These are phyloP conservation scores for Stygiomarasmius scandens DNA, from an alignment of 1,284 basidiomycete genomes.

Conservation along the genomic window DNA sequence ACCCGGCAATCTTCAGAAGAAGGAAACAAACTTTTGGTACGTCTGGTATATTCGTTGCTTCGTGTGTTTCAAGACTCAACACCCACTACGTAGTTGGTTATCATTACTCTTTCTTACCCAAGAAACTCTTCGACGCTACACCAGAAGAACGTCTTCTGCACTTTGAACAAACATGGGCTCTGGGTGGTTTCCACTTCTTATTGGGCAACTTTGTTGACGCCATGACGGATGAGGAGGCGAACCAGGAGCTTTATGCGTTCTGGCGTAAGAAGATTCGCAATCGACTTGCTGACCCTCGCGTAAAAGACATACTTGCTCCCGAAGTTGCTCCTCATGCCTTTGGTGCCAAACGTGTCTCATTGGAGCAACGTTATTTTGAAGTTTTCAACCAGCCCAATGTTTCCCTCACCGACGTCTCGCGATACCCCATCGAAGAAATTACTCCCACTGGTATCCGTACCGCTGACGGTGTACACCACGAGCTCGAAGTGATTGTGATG, in stretches of 20 bases:
- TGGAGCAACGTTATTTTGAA: constrained; percentile 26
- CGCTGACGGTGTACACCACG: constrained; percentile 22
- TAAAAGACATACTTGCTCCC: constrained; percentile 28
- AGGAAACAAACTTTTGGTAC: no score
- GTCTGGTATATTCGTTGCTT: no score
- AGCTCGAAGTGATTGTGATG: constrained; percentile 25
- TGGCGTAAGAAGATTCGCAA: constrained; percentile 26
- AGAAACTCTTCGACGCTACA: constrained; percentile 19
- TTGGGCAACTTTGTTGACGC: constrained; percentile 19
- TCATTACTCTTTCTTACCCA: no score
- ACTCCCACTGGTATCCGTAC: constrained; percentile 23
- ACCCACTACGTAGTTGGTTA: no score
- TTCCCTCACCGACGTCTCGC: constrained; percentile 23
- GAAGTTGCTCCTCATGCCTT: constrained; percentile 23
- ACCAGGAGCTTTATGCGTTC: constrained; percentile 25
- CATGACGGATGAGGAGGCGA: constrained; percentile 19
- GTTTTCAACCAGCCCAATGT: constrained; percentile 30
- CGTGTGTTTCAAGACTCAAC: no score
- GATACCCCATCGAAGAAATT: constrained; percentile 23
- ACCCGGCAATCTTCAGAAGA: no score
- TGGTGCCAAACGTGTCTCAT: constrained; percentile 20
- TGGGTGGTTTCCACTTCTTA: constrained; percentile 24
- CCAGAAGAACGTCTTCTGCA: constrained; percentile 23
- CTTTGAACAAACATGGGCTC: constrained; percentile 25
- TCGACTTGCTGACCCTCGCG: constrained; percentile 24